These are phyloP conservation scores for Gentiana dahurica DNA, from an alignment of 257 asterid species.

Conservation along the genomic window DNA sequence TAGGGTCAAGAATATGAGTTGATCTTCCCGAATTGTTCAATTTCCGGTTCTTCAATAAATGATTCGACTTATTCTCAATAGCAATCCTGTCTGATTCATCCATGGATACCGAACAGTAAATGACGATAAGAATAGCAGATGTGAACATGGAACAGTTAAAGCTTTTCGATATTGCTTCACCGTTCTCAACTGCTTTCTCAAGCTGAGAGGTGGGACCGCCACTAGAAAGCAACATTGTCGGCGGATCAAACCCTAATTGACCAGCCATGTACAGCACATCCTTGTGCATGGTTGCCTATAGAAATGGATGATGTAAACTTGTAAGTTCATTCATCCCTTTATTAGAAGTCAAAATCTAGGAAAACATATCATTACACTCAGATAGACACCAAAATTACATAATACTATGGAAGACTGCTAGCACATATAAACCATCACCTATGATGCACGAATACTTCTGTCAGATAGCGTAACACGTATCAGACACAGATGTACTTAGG, in stretches of 20 bases:
- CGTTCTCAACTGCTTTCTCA: conserved; percentile 56
- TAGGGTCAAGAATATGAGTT: conserved; percentile 33
- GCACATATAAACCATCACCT: no score
- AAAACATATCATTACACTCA: no score
- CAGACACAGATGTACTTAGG: no score
- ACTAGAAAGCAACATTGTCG: conserved; percentile 72
- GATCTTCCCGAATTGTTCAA: conserved; percentile 27
- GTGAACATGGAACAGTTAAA: conserved; percentile 66
- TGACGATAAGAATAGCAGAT: conserved; percentile 42
- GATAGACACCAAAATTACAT: no score
- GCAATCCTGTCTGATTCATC: conserved; percentile 41
- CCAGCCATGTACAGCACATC: conserved; percentile 90
- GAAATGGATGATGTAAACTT: conserved; percentile 14
- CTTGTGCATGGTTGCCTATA: conserved; percentile 81
- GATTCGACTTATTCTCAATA: conserved; percentile 45
- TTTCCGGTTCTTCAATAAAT: conserved; percentile 48
- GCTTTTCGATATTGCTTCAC: conserved; percentile 76
- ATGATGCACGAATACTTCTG: no score
- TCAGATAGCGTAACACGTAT: no score
- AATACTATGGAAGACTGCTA: no score
- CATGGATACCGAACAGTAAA: conserved; percentile 65
- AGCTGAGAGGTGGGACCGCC: conserved; percentile 61
- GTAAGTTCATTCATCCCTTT: conserved; percentile 1
- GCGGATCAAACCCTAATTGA: conserved; percentile 90
- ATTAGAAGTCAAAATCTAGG: neutral